Evolutionary conservation across 352 stramenopile genomes (phyloP).

Genomic region (Halophytophthora polymorphica): DNA sequence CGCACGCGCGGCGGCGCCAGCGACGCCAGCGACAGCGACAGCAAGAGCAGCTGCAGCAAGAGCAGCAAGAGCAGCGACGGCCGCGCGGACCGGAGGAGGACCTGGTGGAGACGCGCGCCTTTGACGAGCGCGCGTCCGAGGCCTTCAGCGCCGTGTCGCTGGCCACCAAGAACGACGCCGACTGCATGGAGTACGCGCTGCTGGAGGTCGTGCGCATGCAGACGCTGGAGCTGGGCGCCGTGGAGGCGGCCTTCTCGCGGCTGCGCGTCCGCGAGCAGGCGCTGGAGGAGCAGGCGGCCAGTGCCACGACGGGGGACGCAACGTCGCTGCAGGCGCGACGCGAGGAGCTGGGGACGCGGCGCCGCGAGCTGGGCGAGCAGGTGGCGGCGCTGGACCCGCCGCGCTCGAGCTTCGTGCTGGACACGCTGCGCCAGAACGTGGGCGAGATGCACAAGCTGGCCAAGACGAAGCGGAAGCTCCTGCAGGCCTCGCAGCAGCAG

Average conservation of each 20-base stretch:
- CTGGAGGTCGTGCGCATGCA: slow-evolving; percentile 81
- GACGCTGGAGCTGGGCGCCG: slow-evolving; percentile 65
- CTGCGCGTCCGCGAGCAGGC: slow-evolving; percentile 49
- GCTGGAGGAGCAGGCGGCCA: slow-evolving; percentile 29
- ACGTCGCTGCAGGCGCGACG: slow-evolving; percentile 29
- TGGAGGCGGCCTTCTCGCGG: slow-evolving; percentile 71
- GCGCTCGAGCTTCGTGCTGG: slow-evolving; percentile 65
- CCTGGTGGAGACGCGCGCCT: slow-evolving; percentile 66
- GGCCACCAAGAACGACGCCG: slow-evolving; percentile 63
- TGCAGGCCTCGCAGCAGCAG: slow-evolving; percentile 59
- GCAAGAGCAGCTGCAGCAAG: slow-evolving; percentile 29
- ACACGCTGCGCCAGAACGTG: slow-evolving; percentile 64
- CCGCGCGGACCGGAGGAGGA: slow-evolving; percentile 39
- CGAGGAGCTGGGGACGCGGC: slow-evolving; percentile 48
- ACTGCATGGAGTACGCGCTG: slow-evolving; percentile 81
- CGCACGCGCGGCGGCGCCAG: slow-evolving; percentile 35
- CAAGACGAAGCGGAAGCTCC: slow-evolving; percentile 63
- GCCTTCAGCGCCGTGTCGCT: slow-evolving; percentile 72
- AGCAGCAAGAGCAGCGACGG: slow-evolving; percentile 15
- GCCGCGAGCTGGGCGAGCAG: slow-evolving; percentile 52
- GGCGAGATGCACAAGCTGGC: slow-evolving; percentile 75
- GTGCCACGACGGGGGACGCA: slow-evolving; percentile 10
- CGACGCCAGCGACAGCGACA: too few relatives aligned
- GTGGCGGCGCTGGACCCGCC: slow-evolving; percentile 54
- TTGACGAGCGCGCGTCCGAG: slow-evolving; percentile 67